Evolutionary conservation across 2,329 filamentous ascomycete genomes (phyloP), one percentile per base, ranked within the genome.

Genomic region (Emmonsiellopsis sp.): DNA sequence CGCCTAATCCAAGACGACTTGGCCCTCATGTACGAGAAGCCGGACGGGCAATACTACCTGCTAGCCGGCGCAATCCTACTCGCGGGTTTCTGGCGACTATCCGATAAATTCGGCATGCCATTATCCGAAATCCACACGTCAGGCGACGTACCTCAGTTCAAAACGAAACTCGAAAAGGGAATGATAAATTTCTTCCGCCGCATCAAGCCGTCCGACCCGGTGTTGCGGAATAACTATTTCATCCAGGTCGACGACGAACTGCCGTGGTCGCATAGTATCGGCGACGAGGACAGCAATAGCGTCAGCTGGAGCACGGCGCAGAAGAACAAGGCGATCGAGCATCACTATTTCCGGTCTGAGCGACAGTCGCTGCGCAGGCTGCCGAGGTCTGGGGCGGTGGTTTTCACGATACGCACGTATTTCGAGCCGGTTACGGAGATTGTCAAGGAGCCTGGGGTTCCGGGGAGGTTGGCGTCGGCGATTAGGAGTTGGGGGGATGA

Each of bases 151-250:
- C 87, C 87, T 0, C 82, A 84, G 46, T 91, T 79, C 73, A 78
- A 78, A 55, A 74, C 81, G 60, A 89, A 88, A 64, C 73, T 92
- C 9, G 83, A 90, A 65, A 84, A 82, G 55, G 85, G 86, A 10
- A 92, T 91, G 87, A 79, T 79, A 72, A 89, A 86, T 65, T 90
- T 94, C 73, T 93, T 94, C 73, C 76, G 80, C 0, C 74, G 89
- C 0, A 68, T 93, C 0, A 77, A 79, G 63, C 85, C 85, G 1
- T 83, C 89, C 42, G 80, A 82, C 44, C 78, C 83, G 0, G 79
- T 86, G 26, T 61, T 82, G 16, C 76, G 88, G 55, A 89, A 91
- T 66, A 92, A 93, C 66, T 94, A 93, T 70, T 94, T 94, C 73
- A 79, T 94, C 58, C 89, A 94, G 70, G 87, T 93, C 1, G 89